Base-by-base conservation (phyloP, 164 flowering plant species). In the Umbellularia californica region DNA sequence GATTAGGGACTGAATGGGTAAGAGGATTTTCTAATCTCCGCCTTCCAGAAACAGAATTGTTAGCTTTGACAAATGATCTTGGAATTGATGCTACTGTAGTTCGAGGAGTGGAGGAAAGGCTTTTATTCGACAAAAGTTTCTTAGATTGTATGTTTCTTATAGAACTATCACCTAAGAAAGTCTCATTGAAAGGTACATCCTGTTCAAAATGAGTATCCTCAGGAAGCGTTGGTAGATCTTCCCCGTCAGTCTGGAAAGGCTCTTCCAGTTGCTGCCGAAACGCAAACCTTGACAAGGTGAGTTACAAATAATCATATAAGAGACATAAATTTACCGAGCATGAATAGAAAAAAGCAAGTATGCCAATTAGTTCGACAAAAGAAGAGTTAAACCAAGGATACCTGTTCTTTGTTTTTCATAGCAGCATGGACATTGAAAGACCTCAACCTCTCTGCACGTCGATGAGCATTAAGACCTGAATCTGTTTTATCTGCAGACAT, bases 1-100 rank as follows among this genome's bases (percentile, higher is more conserved):
- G 92, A 81, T 89, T 91, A 14, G 99, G 99, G 77, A 95, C 98
- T 2, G 99, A 95, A 77, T 92, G 98, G 19, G 89, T 91, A 75
- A 93, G 92, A 74, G 91, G 89, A 84, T 87, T 89, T 80, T 92
- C 99, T 58, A 78, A 77, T 69, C 81, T 92, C 3, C 74, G 50
- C 77, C 89, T 86, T 77, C 95, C 87, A 78, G 85, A 85, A 47
- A 85, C 94, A 71, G 91, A 75, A 65, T 81, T 85, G 65, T 92
- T 81, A 74, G 82, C 72, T 83, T 88, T 93, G 50, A 55, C 70
- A 70, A 95, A 78, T 68, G 90, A 85, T 14, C 89, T 84, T 65
- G 92, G 83, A 79, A 76, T 73, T 58, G 90, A 80, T 60, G 84
- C 75, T 70, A 81, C 83, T 67, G 84, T 73, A 23, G 84, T 83